phyloP scores from a whole-genome alignment of 2,329 filamentous ascomycete species.

The Whalleya microplaca region DNA sequence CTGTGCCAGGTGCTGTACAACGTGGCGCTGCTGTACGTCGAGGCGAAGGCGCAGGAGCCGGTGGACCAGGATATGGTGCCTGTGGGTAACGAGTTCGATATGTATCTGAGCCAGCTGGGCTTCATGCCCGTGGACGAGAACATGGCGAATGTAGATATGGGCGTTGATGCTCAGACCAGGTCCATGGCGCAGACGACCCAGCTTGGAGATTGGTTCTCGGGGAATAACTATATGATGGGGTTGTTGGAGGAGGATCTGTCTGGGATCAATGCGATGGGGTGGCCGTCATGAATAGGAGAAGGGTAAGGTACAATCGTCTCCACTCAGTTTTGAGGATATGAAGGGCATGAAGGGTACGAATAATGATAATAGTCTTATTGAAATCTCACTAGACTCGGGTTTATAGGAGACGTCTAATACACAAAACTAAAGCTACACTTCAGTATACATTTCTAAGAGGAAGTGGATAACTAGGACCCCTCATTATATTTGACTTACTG shows the following conservation, averaged over 20 bases:
- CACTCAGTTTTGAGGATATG: background rate
- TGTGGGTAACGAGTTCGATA: constrained; percentile 38
- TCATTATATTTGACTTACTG: background rate
- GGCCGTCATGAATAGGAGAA: constrained; percentile 18
- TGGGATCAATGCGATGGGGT: constrained; percentile 33
- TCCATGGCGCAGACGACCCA: constrained; percentile 33
- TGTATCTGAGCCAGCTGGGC: constrained; percentile 39
- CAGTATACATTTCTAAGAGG: too few species aligned
- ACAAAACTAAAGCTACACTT: background rate
- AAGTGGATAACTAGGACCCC: background rate
- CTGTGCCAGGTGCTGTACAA: constrained; percentile 62
- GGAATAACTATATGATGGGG: constrained; percentile 39
- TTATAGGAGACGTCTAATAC: too few species aligned
- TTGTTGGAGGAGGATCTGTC: constrained; percentile 39
- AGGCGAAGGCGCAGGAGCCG: constrained; percentile 50
- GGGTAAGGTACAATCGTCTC: background rate
- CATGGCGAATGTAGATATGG: constrained; percentile 15
- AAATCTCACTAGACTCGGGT: too few species aligned
- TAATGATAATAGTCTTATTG: background rate
- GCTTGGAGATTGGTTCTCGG: constrained; percentile 41
- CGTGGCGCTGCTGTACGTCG: constrained; percentile 61
- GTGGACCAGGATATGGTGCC: constrained; percentile 29
- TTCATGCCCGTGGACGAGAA: constrained; percentile 37
- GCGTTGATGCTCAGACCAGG: constrained; percentile 17
- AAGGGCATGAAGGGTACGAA: background rate